phyloP scores from a whole-genome alignment of 768 basidiomycete genomes.

The Termitomyces sp. region DNA sequence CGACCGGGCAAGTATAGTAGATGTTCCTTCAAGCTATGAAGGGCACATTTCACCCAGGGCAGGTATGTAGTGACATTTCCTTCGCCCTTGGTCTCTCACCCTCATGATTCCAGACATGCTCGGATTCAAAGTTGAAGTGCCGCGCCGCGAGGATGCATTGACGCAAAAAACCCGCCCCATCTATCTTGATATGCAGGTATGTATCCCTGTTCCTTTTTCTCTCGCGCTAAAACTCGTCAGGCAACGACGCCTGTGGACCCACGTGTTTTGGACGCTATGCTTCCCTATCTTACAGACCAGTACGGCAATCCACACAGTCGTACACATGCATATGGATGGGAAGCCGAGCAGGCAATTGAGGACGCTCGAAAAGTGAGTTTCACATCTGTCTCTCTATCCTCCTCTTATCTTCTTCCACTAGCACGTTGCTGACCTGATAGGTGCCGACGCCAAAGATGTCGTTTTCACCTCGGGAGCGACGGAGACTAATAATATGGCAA shows the following conservation, averaged over 20 bases:
- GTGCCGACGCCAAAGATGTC: conserved; percentile 93
- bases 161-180: conserved; percentile 77
- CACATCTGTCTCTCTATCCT: not conserved
- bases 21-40: conserved; percentile 72
- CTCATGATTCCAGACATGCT: conserved; percentile 63
- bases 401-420: conserved; percentile 24
- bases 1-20: conserved; percentile 79
- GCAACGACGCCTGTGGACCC: conserved; percentile 98
- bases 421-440: conserved; percentile 90
- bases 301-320: conserved; percentile 98
- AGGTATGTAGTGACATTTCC: conserved; percentile 36
- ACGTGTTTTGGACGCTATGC: conserved; percentile 93
- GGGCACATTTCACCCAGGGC: conserved; percentile 64
- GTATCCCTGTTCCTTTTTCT: conserved; percentile 15
- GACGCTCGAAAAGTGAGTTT: conserved; percentile 71
- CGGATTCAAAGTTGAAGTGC: conserved; percentile 75
- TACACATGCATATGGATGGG: conserved; percentile 99
- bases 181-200: conserved; percentile 95
- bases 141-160: conserved; percentile 50
- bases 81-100: not conserved
- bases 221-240: conserved; percentile 31
- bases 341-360: conserved; percentile 93
- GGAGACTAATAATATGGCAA: conserved; percentile 95
- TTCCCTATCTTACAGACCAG: conserved; percentile 92
- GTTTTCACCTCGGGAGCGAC: conserved; percentile 98